These are phyloP conservation scores for Curvularia lunata DNA, from an alignment of 2,329 filamentous ascomycete genomes.

Conservation along the genomic window DNA sequence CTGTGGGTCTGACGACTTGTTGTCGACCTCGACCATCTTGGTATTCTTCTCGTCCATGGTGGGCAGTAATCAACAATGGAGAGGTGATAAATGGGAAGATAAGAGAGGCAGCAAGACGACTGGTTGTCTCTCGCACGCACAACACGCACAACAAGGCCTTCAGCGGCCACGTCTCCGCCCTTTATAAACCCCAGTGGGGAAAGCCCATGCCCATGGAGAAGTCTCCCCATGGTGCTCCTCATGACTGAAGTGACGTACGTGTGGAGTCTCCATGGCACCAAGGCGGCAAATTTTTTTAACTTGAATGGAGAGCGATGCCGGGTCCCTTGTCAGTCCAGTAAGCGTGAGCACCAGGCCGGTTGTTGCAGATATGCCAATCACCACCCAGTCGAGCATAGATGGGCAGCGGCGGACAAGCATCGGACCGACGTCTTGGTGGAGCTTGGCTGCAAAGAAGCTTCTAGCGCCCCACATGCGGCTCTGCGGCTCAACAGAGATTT, in stretches of 20 bases:
- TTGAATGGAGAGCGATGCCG: constrained; percentile 19
- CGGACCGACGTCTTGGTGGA: constrained; percentile 33
- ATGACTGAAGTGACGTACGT: constrained; percentile 22
- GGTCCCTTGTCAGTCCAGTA: constrained; percentile 16
- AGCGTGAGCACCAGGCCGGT: constrained; percentile 18
- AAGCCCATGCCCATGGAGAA: constrained; percentile 29
- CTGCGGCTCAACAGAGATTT: constrained; percentile 28
- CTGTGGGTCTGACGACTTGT: constrained; percentile 15
- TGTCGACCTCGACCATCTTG: constrained; percentile 20
- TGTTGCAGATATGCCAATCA: constrained; percentile 25
- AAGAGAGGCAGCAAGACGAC: constrained; percentile 14
- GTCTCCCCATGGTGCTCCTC: constrained; percentile 28
- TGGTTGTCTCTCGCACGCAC: constrained; percentile 15
- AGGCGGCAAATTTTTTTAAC: constrained; percentile 29
- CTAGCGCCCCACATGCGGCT: constrained; percentile 41
- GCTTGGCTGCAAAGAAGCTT: constrained; percentile 41
- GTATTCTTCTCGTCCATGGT: constrained; percentile 40
- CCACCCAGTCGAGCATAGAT: constrained; percentile 22
- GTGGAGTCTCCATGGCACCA: constrained; percentile 36
- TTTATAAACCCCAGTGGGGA: constrained; percentile 37
- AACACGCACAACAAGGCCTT: neutral
- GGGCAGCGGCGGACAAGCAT: constrained; percentile 31
- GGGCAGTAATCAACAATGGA: constrained; percentile 20
- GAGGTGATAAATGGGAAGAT: constrained; percentile 9
- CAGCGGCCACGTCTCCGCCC: constrained; percentile 22